Percentiles rank a stretch among this genome's conserved stretches.
phyloP scores from a whole-genome alignment of 225 moss, liverwort and hornwort genomes.

The Bryum argenteum region DNA sequence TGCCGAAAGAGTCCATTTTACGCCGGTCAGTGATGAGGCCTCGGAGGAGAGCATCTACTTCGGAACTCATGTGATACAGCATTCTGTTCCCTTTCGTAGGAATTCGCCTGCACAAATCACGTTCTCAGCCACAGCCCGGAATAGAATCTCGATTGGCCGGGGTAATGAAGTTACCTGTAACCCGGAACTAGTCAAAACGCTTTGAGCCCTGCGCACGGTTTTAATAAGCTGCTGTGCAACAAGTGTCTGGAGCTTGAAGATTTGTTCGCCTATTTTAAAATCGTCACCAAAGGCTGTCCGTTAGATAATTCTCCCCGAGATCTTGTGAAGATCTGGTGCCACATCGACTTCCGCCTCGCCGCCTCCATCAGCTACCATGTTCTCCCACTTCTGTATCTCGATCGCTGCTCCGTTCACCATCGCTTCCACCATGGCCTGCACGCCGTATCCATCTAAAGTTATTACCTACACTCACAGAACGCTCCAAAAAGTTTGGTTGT shows the following conservation, averaged over 20 bases:
- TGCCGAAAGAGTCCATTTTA: too few relatives aligned
- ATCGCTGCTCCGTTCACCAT: conserved; percentile 11
- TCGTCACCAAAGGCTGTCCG: conserved; percentile 14
- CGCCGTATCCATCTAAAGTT: background rate
- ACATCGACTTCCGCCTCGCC: conserved; percentile 21
- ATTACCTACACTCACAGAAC: background rate
- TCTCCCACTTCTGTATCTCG: background rate
- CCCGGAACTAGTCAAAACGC: conserved; percentile 11
- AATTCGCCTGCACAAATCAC: too few relatives aligned
- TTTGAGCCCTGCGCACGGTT: background rate
- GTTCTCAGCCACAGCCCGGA: too few relatives aligned
- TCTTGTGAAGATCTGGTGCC: conserved; percentile 1
- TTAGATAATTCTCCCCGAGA: conserved; percentile 15
- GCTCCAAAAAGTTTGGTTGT: too few relatives aligned
- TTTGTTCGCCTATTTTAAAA: background rate
- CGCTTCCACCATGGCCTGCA: background rate
- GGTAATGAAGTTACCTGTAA: background rate
- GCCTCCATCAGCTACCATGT: background rate
- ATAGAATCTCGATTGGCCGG: too few relatives aligned
- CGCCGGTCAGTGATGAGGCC: too few relatives aligned
- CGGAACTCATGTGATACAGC: too few relatives aligned
- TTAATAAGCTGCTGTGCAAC: background rate
- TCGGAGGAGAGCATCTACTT: too few relatives aligned
- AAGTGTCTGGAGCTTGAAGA: background rate
- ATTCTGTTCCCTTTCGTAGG: too few relatives aligned